Evolutionary conservation across 371 early-diverging fungal genomes (phyloP).

Genomic region (Haplosporangium sp.): DNA sequence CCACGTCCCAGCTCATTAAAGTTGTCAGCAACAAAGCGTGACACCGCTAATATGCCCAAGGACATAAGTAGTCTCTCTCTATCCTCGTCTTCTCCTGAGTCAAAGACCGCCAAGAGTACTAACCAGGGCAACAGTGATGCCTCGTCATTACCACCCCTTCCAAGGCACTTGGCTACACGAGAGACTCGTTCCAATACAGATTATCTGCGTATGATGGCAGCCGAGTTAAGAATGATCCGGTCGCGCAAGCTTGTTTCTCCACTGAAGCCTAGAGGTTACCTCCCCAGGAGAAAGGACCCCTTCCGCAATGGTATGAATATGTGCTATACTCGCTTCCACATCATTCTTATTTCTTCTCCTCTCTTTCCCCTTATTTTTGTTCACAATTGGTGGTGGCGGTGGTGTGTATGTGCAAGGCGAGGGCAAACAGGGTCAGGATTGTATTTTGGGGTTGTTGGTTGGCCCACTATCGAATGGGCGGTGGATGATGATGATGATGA

Average conservation of each 20-base stretch:
- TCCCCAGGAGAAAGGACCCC: constrained; percentile 63
- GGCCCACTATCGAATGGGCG: background rate
- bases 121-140: constrained; percentile 8
- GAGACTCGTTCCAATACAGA: constrained; percentile 65
- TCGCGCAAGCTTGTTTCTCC: constrained; percentile 70
- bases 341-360: background rate
- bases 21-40: background rate
- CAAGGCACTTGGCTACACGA: constrained; percentile 56
- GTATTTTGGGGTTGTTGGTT: background rate
- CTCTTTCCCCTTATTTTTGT: background rate
- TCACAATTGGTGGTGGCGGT: background rate
- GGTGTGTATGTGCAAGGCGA: background rate
- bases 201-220: constrained; percentile 70
- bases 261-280: constrained; percentile 62
- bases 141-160: constrained; percentile 27
- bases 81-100: constrained; percentile 8
- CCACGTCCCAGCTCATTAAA: constrained; percentile 4
- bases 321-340: background rate
- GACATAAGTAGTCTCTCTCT: constrained; percentile 14
- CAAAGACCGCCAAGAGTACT: constrained; percentile 6
- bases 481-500: background rate
- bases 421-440: background rate
- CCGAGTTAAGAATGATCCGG: constrained; percentile 73
- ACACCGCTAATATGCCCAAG: background rate
- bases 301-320: constrained; percentile 44